Conservation (phyloP, 805 yeast species). For the Lipomyces yamadae region DNA sequence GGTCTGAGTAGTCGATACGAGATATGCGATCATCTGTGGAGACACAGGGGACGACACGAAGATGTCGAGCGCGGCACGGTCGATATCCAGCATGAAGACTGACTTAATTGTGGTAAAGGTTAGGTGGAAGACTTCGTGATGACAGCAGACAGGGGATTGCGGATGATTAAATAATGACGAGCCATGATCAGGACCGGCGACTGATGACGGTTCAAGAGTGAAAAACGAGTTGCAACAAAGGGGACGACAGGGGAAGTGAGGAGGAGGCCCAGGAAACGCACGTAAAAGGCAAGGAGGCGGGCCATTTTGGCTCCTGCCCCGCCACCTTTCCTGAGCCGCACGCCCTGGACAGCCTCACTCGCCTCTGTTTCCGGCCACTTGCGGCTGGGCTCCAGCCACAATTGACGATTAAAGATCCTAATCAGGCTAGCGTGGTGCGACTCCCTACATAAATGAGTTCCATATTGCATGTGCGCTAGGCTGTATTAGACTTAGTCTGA, state of each 20-base stretch:
- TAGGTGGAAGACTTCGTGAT: slow-evolving; percentile 10
- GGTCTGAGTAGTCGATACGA: slow-evolving; percentile 49
- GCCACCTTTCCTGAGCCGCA: slow-evolving; percentile 1
- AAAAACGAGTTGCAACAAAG: slow-evolving; percentile 7
- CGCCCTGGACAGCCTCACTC: neutral
- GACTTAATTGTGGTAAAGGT: neutral
- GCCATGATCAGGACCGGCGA: slow-evolving; percentile 2
- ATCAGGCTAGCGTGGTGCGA: neutral
- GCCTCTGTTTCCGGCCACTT: neutral
- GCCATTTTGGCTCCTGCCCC: neutral
- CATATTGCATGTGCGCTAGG: neutral
- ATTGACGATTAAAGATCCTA: neutral
- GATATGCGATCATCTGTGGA: slow-evolving; percentile 49
- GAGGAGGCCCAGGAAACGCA: neutral
- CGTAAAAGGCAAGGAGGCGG: slow-evolving; percentile 11
- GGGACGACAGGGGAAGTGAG: slow-evolving; percentile 15
- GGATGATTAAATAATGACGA: neutral
- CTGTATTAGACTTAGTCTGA: neutral
- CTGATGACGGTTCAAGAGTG: slow-evolving; percentile 3
- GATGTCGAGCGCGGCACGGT: slow-evolving; percentile 47
- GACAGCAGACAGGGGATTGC: neutral
- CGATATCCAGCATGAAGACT: slow-evolving; percentile 29
- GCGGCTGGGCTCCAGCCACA: slow-evolving; percentile 10
- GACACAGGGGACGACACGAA: slow-evolving; percentile 51
- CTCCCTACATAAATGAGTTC: neutral